Conservation (phyloP, 805 yeast genomes). For the Metschnikowia vanudenii region DNA sequence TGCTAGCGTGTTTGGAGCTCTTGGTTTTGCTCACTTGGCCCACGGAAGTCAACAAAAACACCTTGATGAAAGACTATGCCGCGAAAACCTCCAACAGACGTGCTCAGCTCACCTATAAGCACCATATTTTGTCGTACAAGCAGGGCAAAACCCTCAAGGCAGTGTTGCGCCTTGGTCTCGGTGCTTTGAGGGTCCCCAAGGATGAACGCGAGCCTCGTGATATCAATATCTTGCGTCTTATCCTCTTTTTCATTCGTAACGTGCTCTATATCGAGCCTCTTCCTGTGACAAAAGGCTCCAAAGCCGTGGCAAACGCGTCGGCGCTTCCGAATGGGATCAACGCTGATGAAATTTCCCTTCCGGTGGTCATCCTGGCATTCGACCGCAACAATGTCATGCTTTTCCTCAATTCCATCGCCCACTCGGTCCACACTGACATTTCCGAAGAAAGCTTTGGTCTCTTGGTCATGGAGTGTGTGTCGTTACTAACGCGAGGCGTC, state of each 20-base stretch:
- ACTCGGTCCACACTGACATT: slow-evolving; percentile 62
- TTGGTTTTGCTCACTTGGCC: slow-evolving; percentile 90
- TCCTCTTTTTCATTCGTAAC: slow-evolving; percentile 73
- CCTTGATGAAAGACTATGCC: slow-evolving; percentile 44
- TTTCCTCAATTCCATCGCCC: slow-evolving; percentile 67
- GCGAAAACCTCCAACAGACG: slow-evolving; percentile 53
- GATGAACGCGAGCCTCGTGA: slow-evolving; percentile 67
- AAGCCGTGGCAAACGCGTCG: slow-evolving; percentile 32
- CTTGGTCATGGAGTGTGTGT: slow-evolving; percentile 67
- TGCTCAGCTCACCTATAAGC: slow-evolving; percentile 67
- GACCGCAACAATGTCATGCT: slow-evolving; percentile 70
- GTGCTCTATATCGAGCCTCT: slow-evolving; percentile 76
- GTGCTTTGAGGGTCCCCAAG: slow-evolving; percentile 51
- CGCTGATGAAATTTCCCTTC: slow-evolving; percentile 65
- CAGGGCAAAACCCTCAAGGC: slow-evolving; percentile 67
- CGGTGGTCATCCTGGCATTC: slow-evolving; percentile 55
- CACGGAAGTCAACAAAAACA: slow-evolving; percentile 55
- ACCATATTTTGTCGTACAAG: slow-evolving; percentile 54
- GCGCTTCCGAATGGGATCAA: slow-evolving; percentile 58
- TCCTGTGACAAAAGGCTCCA: slow-evolving; percentile 47
- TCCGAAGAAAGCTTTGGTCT: slow-evolving; percentile 60
- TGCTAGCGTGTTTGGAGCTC: slow-evolving; percentile 72
- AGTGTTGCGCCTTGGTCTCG: slow-evolving; percentile 64
- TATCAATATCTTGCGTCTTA: slow-evolving; percentile 67
- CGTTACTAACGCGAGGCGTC: slow-evolving; percentile 59